Conservation (phyloP, 805 yeast species). For the Yarrowia sp. region DNA sequence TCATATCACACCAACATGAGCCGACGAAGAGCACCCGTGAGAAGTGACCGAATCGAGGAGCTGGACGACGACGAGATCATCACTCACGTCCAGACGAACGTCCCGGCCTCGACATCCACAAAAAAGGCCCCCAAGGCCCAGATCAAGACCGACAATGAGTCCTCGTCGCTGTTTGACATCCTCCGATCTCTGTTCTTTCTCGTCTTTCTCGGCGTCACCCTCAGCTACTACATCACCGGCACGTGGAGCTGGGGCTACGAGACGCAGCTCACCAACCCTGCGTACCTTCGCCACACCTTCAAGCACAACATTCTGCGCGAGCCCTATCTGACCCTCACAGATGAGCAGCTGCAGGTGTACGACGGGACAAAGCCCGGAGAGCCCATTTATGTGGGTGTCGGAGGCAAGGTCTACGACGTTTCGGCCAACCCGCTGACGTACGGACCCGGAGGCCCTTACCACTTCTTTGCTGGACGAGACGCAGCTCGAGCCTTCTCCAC, state of each 20-base stretch:
- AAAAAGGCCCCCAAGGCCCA: neutral
- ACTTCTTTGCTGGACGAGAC: slow-evolving; percentile 61
- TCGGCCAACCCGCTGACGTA: slow-evolving; percentile 50
- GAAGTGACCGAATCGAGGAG: slow-evolving; percentile 22
- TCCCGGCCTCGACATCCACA: neutral
- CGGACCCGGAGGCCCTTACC: slow-evolving; percentile 59
- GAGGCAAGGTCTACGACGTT: slow-evolving; percentile 67
- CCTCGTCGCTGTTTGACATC: slow-evolving; percentile 40
- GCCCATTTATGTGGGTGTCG: slow-evolving; percentile 59
- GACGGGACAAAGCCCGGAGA: slow-evolving; percentile 49
- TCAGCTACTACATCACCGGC: slow-evolving; percentile 60
- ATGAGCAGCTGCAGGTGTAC: slow-evolving; percentile 48
- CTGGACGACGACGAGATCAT: slow-evolving; percentile 2
- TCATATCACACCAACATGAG: slow-evolving; percentile 2
- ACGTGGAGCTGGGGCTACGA: slow-evolving; percentile 60
- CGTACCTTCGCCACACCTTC: slow-evolving; percentile 42
- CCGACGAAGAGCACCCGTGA: neutral
- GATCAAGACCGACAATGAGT: neutral
- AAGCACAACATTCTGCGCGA: slow-evolving; percentile 28
- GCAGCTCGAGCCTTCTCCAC: slow-evolving; percentile 68
- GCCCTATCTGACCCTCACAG: slow-evolving; percentile 42
- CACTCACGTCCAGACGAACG: neutral
- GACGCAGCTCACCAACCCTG: slow-evolving; percentile 49
- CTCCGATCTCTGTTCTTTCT: slow-evolving; percentile 49
- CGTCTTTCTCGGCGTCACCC: slow-evolving; percentile 46